Conservation (phyloP, 1,139 yeast genomes). For the Kurtzmaniella natalensis region DNA sequence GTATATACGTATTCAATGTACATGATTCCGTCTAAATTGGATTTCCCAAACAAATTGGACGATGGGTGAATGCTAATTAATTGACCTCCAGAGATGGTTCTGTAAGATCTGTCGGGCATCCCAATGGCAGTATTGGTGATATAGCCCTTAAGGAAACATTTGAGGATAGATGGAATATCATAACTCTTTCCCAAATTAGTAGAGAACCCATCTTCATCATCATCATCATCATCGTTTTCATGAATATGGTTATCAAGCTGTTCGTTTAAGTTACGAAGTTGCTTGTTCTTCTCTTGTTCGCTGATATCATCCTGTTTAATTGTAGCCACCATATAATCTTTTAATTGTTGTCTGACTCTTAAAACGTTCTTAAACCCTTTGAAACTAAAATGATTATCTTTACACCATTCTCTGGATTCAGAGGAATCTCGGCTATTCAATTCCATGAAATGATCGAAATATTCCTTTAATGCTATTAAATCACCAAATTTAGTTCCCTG, state of each 20-base stretch:
- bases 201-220: slow-evolving; percentile 18
- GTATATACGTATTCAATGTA: slow-evolving; percentile 93
- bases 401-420: slow-evolving; percentile 78
- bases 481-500: slow-evolving; percentile 77
- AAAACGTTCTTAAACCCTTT: slow-evolving; percentile 78
- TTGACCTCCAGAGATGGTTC: slow-evolving; percentile 79
- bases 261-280: slow-evolving; percentile 21
- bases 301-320: slow-evolving; percentile 35
- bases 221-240: slow-evolving; percentile 15
- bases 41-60: slow-evolving; percentile 75
- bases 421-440: slow-evolving; percentile 33
- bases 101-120: slow-evolving; percentile 88
- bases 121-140: slow-evolving; percentile 88
- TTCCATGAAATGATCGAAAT: slow-evolving; percentile 56
- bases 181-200: slow-evolving; percentile 19
- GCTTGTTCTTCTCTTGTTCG: slow-evolving; percentile 24
- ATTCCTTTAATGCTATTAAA: slow-evolving; percentile 74
- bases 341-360: slow-evolving; percentile 71
- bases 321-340: slow-evolving; percentile 59
- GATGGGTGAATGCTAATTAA: slow-evolving; percentile 89
- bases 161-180: slow-evolving; percentile 60
- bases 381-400: slow-evolving; percentile 65
- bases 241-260: slow-evolving; percentile 25
- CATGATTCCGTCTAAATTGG: slow-evolving; percentile 81
- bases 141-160: slow-evolving; percentile 78